These are phyloP conservation scores for Chlorociboria aeruginascens DNA, from an alignment of 495 filamentous ascomycete genomes.

Conservation along the genomic window DNA sequence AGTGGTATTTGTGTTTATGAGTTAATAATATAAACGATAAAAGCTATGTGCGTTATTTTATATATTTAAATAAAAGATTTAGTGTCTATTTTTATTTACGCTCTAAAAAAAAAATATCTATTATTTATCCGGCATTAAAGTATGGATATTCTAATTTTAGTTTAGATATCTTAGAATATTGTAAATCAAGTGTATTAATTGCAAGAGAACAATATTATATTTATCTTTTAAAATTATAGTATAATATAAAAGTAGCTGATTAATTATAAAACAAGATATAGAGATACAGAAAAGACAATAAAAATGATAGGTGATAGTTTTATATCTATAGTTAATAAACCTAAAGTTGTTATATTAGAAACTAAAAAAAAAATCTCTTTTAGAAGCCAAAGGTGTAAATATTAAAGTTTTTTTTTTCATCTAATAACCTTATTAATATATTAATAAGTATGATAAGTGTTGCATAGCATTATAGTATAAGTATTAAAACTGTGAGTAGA, in stretches of 20 bases:
- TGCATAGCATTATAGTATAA: no score
- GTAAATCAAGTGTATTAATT: not conserved
- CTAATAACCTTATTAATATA: not conserved
- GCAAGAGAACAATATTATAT: conserved; percentile 1
- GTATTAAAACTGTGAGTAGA: no score
- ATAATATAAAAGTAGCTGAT: no score
- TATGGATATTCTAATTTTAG: no score
- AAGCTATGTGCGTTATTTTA: no score
- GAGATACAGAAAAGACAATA: conserved; percentile 4
- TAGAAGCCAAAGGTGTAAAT: no score
- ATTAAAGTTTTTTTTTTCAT: no score
- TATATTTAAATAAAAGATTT: conserved; percentile 1
- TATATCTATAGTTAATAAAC: not conserved
- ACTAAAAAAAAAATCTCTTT: no score
- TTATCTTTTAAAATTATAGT: conserved; percentile 7
- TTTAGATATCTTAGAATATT: conserved; percentile 5
- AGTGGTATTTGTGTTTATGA: no score
- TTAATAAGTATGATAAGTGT: not conserved
- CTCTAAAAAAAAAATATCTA: not conserved
- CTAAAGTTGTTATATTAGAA: not conserved
- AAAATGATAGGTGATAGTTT: no score
- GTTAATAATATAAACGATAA: conserved; percentile 8
- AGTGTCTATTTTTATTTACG: not conserved
- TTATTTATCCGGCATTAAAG: no score
- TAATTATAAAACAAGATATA: no score